Evolutionary conservation across 306 rosid genomes (phyloP).

Genomic region (Vicia faba): DNA sequence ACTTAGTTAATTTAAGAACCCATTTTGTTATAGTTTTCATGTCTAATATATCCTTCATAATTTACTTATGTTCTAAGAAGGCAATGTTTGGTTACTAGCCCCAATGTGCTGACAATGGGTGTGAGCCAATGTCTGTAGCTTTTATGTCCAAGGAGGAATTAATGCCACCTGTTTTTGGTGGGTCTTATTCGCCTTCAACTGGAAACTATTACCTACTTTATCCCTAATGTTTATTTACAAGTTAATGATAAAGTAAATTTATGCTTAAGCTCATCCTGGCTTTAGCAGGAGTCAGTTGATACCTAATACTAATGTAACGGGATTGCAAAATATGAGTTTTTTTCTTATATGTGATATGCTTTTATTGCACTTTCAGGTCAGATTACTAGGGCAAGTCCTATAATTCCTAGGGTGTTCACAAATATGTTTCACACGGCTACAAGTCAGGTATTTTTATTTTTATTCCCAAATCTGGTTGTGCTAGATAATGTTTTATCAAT

Average conservation of each 20-base stretch:
- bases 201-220: too few relatives aligned
- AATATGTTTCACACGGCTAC: constrained; percentile 82
- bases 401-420: constrained; percentile 86
- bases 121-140: constrained; percentile 99
- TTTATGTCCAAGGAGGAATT: constrained; percentile 95
- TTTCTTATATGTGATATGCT: too few relatives aligned
- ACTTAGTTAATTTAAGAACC: too few relatives aligned
- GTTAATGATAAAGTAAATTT: too few relatives aligned
- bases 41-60: not conserved
- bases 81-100: constrained; percentile 99
- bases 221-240: too few relatives aligned
- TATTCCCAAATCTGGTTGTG: constrained; percentile 9
- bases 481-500: constrained; percentile 9
- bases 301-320: too few relatives aligned
- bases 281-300: too few relatives aligned
- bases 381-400: constrained; percentile 70
- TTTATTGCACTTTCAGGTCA: constrained; percentile 81
- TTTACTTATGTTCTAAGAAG: constrained; percentile 81
- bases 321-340: constrained; percentile 27
- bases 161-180: constrained; percentile 91
- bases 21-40: not conserved
- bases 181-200: too few relatives aligned
- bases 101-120: constrained; percentile 99
- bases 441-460: constrained; percentile 67
- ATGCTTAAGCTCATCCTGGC: too few relatives aligned